Conservation (phyloP, 352 stramenopile species). For the Phytophthora tubulina region DNA sequence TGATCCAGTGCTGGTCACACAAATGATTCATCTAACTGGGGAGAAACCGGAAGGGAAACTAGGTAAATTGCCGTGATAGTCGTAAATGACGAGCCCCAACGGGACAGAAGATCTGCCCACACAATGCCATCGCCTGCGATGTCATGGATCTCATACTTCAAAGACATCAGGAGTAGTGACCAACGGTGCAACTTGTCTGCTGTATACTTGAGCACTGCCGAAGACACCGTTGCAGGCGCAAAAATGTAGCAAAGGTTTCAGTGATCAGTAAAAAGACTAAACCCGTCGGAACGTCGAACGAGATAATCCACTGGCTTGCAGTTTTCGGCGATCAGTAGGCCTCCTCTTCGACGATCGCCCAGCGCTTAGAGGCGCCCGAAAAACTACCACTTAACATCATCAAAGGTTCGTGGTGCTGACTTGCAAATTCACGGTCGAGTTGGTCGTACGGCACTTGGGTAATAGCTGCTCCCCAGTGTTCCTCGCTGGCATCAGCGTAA, state of each 20-base stretch:
- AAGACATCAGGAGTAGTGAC: slow-evolving; percentile 7
- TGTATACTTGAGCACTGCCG: background rate
- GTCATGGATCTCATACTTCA: slow-evolving; percentile 29
- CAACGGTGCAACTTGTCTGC: background rate
- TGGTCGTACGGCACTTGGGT: slow-evolving; percentile 19
- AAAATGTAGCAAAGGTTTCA: background rate
- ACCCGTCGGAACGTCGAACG: background rate
- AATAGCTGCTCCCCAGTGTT: slow-evolving; percentile 17
- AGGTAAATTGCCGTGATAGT: background rate
- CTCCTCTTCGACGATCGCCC: background rate
- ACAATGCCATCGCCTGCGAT: slow-evolving; percentile 3
- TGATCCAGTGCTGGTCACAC: background rate
- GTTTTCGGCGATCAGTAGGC: background rate
- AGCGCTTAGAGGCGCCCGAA: background rate
- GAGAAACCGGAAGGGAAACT: background rate
- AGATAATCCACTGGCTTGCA: background rate
- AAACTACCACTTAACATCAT: background rate
- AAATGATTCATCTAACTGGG: background rate
- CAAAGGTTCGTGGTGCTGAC: background rate
- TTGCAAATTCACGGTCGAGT: background rate
- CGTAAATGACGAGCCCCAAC: slow-evolving; percentile 7
- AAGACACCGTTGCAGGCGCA: background rate
- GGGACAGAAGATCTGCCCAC: slow-evolving; percentile 11
- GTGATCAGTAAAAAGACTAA: background rate
- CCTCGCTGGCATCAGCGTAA: slow-evolving; percentile 19